Conservation (phyloP, 768 basidiomycete species). For the Cyclocybe cylindracea region DNA sequence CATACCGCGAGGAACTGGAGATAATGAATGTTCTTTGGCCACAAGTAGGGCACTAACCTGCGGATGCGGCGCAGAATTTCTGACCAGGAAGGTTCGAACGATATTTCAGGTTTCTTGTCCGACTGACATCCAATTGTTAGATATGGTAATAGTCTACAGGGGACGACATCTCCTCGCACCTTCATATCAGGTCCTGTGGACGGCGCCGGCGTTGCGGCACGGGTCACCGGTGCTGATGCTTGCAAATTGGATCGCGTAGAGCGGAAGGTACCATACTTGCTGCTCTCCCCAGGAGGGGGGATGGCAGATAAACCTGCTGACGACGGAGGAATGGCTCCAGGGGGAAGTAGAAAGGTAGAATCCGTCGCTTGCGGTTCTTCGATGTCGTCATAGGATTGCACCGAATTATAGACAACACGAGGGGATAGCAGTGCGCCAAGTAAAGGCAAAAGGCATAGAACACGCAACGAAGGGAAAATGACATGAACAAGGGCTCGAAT, state of each 20-base stretch:
- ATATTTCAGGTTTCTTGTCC: constrained; percentile 50
- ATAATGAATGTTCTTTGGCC: constrained; percentile 68
- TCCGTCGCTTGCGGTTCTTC: constrained; percentile 42
- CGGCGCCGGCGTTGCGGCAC: constrained; percentile 49
- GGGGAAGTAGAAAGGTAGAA: constrained; percentile 57
- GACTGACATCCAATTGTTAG: constrained; percentile 22
- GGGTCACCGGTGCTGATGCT: constrained; percentile 55
- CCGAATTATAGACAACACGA: constrained; percentile 61
- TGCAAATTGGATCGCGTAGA: constrained; percentile 48
- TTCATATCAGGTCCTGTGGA: constrained; percentile 39
- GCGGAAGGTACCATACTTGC: constrained; percentile 80
- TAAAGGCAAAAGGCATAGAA: constrained; percentile 61
- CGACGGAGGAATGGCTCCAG: constrained; percentile 42
- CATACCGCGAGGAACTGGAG: constrained; percentile 73
- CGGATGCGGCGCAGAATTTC: constrained; percentile 68
- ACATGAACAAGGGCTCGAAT: constrained; percentile 37
- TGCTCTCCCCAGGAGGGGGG: constrained; percentile 37
- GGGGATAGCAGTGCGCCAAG: constrained; percentile 65
- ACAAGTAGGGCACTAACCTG: constrained; percentile 77
- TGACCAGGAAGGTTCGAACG: constrained; percentile 67
- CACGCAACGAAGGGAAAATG: constrained; percentile 62
- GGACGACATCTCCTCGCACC: constrained; percentile 23
- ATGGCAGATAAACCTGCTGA: constrained; percentile 56
- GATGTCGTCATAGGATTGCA: constrained; percentile 40
- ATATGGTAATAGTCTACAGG: constrained; percentile 4